Conservation (phyloP, 2,329 filamentous ascomycete species). For the Penicillium verrucosum region DNA sequence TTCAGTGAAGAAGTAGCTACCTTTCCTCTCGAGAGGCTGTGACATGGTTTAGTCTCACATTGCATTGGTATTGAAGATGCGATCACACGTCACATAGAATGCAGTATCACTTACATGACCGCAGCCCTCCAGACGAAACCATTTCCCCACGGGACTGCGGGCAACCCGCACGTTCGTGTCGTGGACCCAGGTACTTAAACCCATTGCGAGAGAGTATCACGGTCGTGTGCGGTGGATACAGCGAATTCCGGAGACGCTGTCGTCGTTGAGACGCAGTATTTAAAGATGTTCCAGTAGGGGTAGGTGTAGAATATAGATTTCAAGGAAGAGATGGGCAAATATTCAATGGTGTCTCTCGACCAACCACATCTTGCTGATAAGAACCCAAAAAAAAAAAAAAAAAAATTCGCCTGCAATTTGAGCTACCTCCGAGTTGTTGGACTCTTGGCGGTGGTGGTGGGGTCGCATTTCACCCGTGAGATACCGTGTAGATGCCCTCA, state of each 20-base stretch:
- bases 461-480: not conserved
- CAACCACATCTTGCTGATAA: slow-evolving; percentile 20
- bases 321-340: slow-evolving; percentile 7
- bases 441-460: slow-evolving; percentile 13
- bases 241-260: slow-evolving; percentile 2
- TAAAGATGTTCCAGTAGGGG: slow-evolving; percentile 6
- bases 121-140: slow-evolving; percentile 77
- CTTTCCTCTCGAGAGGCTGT: slow-evolving; percentile 67
- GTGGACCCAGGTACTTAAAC: slow-evolving; percentile 19
- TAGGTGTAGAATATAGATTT: not conserved
- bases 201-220: slow-evolving; percentile 14
- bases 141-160: slow-evolving; percentile 62
- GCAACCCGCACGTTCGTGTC: slow-evolving; percentile 51
- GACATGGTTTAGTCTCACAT: slow-evolving; percentile 10
- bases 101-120: slow-evolving; percentile 63
- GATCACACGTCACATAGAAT: not conserved
- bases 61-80: not conserved
- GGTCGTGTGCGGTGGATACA: not conserved
- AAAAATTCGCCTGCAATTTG: slow-evolving; percentile 8
- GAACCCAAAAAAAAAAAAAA: slow-evolving; percentile 9
- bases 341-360: not conserved
- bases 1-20: slow-evolving; percentile 77
- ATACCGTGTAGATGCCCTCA: not conserved
- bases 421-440: slow-evolving; percentile 11
- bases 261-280: slow-evolving; percentile 12